Conservation (phyloP, 108 stramenopile species). For the Mediolabrus comicus region DNA sequence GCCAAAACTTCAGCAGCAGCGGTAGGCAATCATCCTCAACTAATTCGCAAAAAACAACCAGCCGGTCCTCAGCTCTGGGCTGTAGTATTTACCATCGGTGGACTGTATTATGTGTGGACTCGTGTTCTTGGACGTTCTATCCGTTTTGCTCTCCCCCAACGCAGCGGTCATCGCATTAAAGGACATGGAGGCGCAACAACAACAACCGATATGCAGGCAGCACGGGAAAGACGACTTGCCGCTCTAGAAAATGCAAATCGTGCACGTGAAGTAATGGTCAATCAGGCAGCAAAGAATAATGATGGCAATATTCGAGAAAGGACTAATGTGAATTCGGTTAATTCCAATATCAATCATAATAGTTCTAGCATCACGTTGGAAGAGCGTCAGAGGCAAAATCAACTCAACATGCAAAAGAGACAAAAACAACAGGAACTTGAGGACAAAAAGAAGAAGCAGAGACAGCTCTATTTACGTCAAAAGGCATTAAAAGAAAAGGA, state of each 20-base stretch:
- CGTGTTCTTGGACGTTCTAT: slow-evolving; percentile 21
- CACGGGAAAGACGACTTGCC: slow-evolving; percentile 25
- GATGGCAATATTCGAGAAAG: not conserved
- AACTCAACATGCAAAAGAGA: not conserved
- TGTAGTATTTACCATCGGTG: slow-evolving; percentile 12
- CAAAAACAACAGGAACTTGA: slow-evolving; percentile 21
- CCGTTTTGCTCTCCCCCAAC: slow-evolving; percentile 8
- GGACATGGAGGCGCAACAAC: slow-evolving; percentile 3
- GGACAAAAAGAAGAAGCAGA: slow-evolving; percentile 41
- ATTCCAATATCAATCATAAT: not conserved
- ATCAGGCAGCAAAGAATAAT: not conserved
- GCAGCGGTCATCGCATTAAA: not conserved
- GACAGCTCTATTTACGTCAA: slow-evolving; percentile 27
- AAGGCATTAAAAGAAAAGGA: slow-evolving; percentile 36
- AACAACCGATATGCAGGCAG: slow-evolving; percentile 17
- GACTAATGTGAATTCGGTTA: not conserved
- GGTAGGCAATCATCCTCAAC: not conserved
- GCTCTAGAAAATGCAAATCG: slow-evolving; percentile 15
- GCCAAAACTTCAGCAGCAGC: not conserved
- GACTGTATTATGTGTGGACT: slow-evolving; percentile 37
- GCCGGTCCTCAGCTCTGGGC: slow-evolving; percentile 42
- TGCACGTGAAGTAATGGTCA: slow-evolving; percentile 5
- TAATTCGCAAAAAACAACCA: slow-evolving; percentile 1
- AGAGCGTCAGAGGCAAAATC: not conserved
- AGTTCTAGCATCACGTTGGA: not conserved